Conservation (phyloP, 176 grass and related monocot species). For the Thinopyrum elongatum region DNA sequence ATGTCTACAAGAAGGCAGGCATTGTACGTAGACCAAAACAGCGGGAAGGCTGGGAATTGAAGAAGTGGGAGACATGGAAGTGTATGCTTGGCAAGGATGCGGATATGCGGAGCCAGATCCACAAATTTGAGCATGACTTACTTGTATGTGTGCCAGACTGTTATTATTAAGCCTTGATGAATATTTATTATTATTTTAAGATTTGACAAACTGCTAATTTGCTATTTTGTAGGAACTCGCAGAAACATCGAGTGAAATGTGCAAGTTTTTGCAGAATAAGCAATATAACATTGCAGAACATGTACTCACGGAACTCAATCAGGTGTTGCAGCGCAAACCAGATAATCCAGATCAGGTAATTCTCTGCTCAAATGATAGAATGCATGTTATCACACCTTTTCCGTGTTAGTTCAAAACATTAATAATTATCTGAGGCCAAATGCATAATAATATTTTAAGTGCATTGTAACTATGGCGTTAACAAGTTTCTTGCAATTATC, state of each 20-base stretch:
- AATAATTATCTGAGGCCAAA: too few species aligned
- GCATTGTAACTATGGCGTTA: not conserved
- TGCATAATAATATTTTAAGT: too few species aligned
- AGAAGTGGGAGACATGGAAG: conserved; percentile 12
- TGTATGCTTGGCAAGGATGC: not conserved
- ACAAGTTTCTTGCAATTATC: not conserved
- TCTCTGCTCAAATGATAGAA: too few species aligned
- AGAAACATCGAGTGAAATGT: not conserved
- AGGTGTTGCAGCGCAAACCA: not conserved
- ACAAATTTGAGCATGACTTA: not conserved
- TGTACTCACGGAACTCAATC: not conserved
- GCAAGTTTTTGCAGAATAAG: not conserved
- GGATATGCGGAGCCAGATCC: not conserved
- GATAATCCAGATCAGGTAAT: not conserved
- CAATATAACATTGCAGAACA: not conserved
- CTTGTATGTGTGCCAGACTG: not conserved
- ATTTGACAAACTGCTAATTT: not conserved
- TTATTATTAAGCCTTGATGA: not conserved
- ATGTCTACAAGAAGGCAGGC: conserved; percentile 16
- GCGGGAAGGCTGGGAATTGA: not conserved
- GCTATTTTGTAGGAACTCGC: not conserved
- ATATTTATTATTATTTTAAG: not conserved
- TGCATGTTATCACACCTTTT: too few species aligned
- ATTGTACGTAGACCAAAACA: conserved; percentile 9
- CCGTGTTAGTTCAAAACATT: too few species aligned